Evolutionary conservation across 2,329 filamentous ascomycete species (phyloP).

Genomic region (Huntiella abstrusa): DNA sequence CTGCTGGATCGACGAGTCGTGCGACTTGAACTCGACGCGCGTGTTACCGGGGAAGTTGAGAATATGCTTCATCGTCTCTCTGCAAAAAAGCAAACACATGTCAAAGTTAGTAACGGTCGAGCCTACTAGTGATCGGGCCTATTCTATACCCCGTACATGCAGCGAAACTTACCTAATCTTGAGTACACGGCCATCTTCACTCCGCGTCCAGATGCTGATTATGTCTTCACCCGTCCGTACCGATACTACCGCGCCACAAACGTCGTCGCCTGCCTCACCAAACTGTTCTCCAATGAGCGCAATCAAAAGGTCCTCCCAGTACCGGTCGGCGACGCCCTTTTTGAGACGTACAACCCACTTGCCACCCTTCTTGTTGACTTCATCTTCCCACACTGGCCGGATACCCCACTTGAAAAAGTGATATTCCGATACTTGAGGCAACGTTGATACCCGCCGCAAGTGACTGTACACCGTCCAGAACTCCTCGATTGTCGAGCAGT

Average conservation of each 20-base stretch:
- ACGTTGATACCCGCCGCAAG: slow-evolving; percentile 68
- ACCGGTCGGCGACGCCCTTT: slow-evolving; percentile 90
- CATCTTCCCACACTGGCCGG: slow-evolving; percentile 94
- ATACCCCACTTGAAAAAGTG: slow-evolving; percentile 96
- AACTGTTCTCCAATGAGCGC: slow-evolving; percentile 91
- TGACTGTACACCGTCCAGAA: slow-evolving; percentile 84
- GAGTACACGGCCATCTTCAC: slow-evolving; percentile 79
- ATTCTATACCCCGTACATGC: background rate
- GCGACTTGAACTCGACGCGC: slow-evolving; percentile 84
- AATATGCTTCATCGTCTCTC: slow-evolving; percentile 84
- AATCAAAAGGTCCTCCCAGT: slow-evolving; percentile 87
- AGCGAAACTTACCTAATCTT: slow-evolving; percentile 62
- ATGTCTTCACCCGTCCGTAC: slow-evolving; percentile 93
- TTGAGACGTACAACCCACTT: slow-evolving; percentile 96
- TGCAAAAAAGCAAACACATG: slow-evolving; percentile 20
- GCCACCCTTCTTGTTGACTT: slow-evolving; percentile 85
- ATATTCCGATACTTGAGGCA: slow-evolving; percentile 90
- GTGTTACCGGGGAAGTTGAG: slow-evolving; percentile 76
- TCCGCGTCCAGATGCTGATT: slow-evolving; percentile 92
- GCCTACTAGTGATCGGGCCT: too few species aligned
- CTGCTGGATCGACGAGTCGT: slow-evolving; percentile 90
- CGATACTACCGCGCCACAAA: slow-evolving; percentile 87
- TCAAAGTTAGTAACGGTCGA: background rate
- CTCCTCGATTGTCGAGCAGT: slow-evolving; percentile 65
- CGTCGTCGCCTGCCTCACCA: slow-evolving; percentile 75